Conservation (phyloP, 257 asterid genomes). For the Solanum corneliomulleri region DNA sequence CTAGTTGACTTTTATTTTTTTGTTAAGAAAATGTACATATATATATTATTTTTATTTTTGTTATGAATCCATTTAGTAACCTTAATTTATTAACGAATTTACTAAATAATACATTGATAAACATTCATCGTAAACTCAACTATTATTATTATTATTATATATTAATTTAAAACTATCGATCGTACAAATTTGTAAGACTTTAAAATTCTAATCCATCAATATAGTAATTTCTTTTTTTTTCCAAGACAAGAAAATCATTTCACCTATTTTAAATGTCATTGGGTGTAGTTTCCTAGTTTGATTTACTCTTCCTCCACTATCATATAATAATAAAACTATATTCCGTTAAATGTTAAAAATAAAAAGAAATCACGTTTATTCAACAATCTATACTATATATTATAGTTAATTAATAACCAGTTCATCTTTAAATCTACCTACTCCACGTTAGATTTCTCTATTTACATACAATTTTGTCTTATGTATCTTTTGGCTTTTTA, state of each 20-base stretch:
- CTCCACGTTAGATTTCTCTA: not conserved
- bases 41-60: too few relatives aligned
- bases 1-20: too few relatives aligned
- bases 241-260: not conserved
- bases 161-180: not conserved
- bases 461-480: not conserved
- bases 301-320: not conserved
- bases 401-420: not conserved
- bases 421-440: not conserved
- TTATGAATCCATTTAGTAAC: not conserved
- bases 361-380: not conserved
- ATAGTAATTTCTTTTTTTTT: too few relatives aligned
- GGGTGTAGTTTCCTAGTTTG: not conserved
- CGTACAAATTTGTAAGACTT: not conserved
- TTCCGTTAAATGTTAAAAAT: not conserved
- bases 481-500: not conserved
- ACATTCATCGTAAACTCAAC: not conserved
- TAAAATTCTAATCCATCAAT: not conserved
- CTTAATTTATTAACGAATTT: too few relatives aligned
- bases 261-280: not conserved
- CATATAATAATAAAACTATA: not conserved
- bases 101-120: not conserved
- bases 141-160: not conserved
- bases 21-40: too few relatives aligned
- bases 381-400: not conserved